phyloP scores from a whole-genome alignment of 352 stramenopile genomes.

The Peronospora tabacina region DNA sequence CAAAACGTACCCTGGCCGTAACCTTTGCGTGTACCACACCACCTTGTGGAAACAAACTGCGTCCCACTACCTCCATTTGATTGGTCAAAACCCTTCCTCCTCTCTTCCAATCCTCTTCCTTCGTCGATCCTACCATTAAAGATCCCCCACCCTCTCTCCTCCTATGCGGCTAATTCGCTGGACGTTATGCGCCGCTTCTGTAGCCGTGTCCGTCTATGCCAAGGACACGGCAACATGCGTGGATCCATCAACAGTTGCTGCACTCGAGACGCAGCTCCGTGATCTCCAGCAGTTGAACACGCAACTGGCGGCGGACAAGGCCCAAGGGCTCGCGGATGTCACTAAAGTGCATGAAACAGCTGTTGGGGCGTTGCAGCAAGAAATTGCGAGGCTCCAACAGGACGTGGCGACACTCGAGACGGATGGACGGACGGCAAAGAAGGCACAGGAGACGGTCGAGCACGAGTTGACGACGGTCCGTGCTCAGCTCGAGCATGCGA shows the following conservation, averaged over 20 bases:
- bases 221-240: slow-evolving; percentile 21
- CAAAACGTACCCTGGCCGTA: slow-evolving; percentile 7
- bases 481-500: slow-evolving; percentile 17
- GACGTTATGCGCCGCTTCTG: slow-evolving; percentile 30
- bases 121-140: slow-evolving; percentile 12
- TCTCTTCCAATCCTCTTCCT: slow-evolving; percentile 9
- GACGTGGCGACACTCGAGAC: slow-evolving; percentile 16
- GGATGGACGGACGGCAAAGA: slow-evolving; percentile 5
- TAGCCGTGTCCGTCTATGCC: slow-evolving; percentile 28
- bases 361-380: slow-evolving; percentile 22
- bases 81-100: slow-evolving; percentile 7
- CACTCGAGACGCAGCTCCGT: slow-evolving; percentile 41
- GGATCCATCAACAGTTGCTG: slow-evolving; percentile 31
- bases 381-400: slow-evolving; percentile 24
- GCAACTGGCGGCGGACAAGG: slow-evolving; percentile 36
- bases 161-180: slow-evolving; percentile 27
- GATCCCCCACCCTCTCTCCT: slow-evolving; percentile 7
- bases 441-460: slow-evolving; percentile 12
- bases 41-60: not conserved
- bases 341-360: slow-evolving; percentile 31
- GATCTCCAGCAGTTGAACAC: slow-evolving; percentile 35
- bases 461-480: slow-evolving; percentile 14
- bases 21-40: not conserved
- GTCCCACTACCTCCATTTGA: not conserved
- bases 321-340: slow-evolving; percentile 27